Percentiles rank a stretch among this genome's conserved stretches.
These are phyloP conservation scores for Metschnikowia cerradonensis DNA, from an alignment of 805 yeast species.

Conservation along the genomic window DNA sequence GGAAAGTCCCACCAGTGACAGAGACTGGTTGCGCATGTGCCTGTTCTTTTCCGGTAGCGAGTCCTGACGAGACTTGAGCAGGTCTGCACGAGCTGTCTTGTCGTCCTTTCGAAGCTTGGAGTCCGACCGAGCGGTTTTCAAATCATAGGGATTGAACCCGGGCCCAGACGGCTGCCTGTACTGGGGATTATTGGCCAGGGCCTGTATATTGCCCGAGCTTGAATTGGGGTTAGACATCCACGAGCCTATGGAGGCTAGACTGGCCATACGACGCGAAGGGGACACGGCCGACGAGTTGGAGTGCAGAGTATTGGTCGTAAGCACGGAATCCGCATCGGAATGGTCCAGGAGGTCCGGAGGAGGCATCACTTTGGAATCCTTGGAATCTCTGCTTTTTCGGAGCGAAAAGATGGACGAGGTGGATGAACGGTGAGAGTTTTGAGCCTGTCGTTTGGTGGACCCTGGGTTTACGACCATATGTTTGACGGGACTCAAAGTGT, in stretches of 20 bases:
- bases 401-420: conserved; percentile 36
- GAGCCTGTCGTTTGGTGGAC: not conserved
- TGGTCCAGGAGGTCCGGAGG: conserved; percentile 21
- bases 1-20: conserved; percentile 5
- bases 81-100: conserved; percentile 2
- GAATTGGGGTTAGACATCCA: conserved; percentile 5
- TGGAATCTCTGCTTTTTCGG: conserved; percentile 23
- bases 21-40: conserved; percentile 8
- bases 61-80: conserved; percentile 6
- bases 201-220: conserved; percentile 5
- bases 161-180: conserved; percentile 15
- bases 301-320: conserved; percentile 7
- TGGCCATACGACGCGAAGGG: conserved; percentile 8
- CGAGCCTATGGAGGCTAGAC: conserved; percentile 8
- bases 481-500: too few relatives aligned
- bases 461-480: not conserved
- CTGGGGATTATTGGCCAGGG: conserved; percentile 20
- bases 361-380: not conserved
- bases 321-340: conserved; percentile 32
- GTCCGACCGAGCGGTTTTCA: conserved; percentile 17
- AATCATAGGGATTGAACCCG: conserved; percentile 34
- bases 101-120: conserved; percentile 7
- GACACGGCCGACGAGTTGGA: conserved; percentile 2
- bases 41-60: conserved; percentile 4
- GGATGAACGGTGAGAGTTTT: conserved; percentile 23